Evolutionary conservation across 768 basidiomycete species (phyloP), one percentile per base, ranked within the genome.

Genomic region (Tylopilus subfusipes): DNA sequence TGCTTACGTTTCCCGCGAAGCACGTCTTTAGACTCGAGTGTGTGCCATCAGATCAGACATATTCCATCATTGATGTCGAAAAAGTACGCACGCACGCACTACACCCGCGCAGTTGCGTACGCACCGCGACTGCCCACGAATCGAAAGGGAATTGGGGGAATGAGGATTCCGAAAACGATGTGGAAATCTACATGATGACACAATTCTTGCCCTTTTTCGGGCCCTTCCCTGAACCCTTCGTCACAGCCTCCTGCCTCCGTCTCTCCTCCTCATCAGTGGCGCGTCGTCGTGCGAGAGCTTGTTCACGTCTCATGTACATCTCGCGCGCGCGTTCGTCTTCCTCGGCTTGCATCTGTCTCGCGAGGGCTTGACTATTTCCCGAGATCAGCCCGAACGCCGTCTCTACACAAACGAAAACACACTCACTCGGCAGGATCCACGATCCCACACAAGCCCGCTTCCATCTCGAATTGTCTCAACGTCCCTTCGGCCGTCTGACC

Each of bases 341-440:
- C 59, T 93, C 89, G 1, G 80, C 81, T 65, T 95, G 93, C 2
- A 97, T 72, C 56, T 86, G 86, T 44, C 76, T 77, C 4, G 93
- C 93, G 1, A 95, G 76, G 8, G 79, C 82, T 31, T 75, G 78
- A 63, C 53, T 54, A 19, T 2, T 7, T 25, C 24, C 39, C 39
- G 39, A 40, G 10, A 22, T 40, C 39, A 40, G 39, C 21, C 10
- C 12, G 14, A 36, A 39, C n/a, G n/a, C 6, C 31, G 31, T 31
- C 31, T 29, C 9, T 9, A 29, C 27, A 29, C 31, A 31, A 13
- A 10, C 6, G 11, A 19, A 19, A 19, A 48, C 48, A 29, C 1
- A 78, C 85, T 50, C 62, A 90, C 90, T 93, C 88, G 29, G 76
- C 75, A 14, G 79, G 75, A 54, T 85, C 80, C 27, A 70, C 73